phyloP scores from a whole-genome alignment of 352 stramenopile genomes.

The Phytophthora cactorum region DNA sequence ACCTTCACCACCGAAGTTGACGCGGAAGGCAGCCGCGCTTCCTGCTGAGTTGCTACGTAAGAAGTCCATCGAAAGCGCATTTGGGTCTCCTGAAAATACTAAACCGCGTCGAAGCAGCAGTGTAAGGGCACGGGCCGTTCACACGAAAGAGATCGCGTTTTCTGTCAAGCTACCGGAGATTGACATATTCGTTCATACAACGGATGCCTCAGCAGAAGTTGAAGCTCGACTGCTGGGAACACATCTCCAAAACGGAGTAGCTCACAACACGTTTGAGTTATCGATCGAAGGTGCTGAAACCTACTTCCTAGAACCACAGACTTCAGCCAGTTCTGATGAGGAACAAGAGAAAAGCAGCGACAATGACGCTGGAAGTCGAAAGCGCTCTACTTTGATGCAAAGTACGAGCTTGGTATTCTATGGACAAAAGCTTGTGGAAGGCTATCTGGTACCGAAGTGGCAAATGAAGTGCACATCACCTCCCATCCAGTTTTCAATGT shows the following conservation, averaged over 20 bases:
- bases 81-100: conserved; percentile 13
- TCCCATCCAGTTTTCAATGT: conserved; percentile 78
- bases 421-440: conserved; percentile 55
- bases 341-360: not conserved
- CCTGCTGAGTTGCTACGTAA: conserved; percentile 27
- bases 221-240: conserved; percentile 61
- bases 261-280: conserved; percentile 63
- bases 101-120: conserved; percentile 30
- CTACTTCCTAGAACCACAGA: conserved; percentile 59
- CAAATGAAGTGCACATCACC: conserved; percentile 66
- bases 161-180: conserved; percentile 66
- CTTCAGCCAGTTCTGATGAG: not conserved
- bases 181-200: conserved; percentile 68
- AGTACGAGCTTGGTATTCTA: conserved; percentile 70
- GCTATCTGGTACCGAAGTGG: conserved; percentile 57
- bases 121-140: not conserved
- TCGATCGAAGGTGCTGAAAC: conserved; percentile 63
- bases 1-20: conserved; percentile 15
- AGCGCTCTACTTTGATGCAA: conserved; percentile 65
- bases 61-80: conserved; percentile 23
- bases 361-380: conserved; percentile 22
- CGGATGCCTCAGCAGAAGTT: conserved; percentile 67
- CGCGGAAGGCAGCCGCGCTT: conserved; percentile 16
- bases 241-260: conserved; percentile 56
- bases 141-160: conserved; percentile 47